phyloP scores from a whole-genome alignment of 1,139 yeast genomes.

The Taphrina wiesneri region DNA sequence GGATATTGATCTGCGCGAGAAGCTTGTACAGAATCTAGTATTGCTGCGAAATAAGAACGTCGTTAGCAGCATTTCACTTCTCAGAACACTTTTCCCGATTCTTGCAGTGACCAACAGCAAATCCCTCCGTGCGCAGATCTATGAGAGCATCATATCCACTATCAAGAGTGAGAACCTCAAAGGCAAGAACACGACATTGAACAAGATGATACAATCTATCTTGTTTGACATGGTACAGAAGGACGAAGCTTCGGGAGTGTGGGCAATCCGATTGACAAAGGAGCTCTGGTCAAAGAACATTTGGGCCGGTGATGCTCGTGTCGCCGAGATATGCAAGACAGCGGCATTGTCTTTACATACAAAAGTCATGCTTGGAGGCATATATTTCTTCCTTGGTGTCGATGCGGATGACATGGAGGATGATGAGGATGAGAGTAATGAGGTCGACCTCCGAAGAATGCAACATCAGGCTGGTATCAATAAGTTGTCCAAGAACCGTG shows the following conservation, averaged over 20 bases:
- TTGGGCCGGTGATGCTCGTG: constrained; percentile 88
- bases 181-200: constrained; percentile 79
- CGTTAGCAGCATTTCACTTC: constrained; percentile 74
- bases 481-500: constrained; percentile 77
- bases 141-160: constrained; percentile 71
- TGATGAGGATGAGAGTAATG: constrained; percentile 51
- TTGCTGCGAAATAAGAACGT: constrained; percentile 86
- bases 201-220: constrained; percentile 85
- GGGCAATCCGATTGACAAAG: constrained; percentile 95
- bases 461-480: constrained; percentile 81
- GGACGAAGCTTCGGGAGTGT: constrained; percentile 72
- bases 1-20: constrained; percentile 83
- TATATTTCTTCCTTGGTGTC: constrained; percentile 86
- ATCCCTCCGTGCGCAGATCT: constrained; percentile 77
- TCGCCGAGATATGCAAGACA: constrained; percentile 95
- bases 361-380: constrained; percentile 88
- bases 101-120: constrained; percentile 72
- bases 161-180: constrained; percentile 82
- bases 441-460: constrained; percentile 51
- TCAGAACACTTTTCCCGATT: constrained; percentile 85
- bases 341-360: constrained; percentile 86
- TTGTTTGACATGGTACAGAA: constrained; percentile 67
- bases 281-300: constrained; percentile 96
- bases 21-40: constrained; percentile 82
- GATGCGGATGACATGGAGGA: constrained; percentile 78